Evolutionary conservation across 805 yeast species (phyloP).

Genomic region (Yamadazyma sp.): DNA sequence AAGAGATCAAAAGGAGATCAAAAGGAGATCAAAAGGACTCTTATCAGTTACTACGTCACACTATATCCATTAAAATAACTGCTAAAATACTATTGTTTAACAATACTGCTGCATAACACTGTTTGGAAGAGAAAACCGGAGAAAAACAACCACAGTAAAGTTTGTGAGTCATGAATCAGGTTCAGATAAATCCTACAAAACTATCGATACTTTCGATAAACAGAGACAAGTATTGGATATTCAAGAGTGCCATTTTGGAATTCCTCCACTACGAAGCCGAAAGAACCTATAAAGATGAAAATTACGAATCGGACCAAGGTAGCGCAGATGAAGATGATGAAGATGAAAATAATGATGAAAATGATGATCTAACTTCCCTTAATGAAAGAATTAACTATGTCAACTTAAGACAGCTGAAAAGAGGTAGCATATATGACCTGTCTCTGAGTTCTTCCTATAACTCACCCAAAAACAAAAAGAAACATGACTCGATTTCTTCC

Average conservation of each 20-base stretch:
- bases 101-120: too few species aligned
- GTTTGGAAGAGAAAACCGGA: too few species aligned
- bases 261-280: constrained; percentile 38
- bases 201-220: constrained; percentile 54
- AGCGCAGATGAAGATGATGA: constrained; percentile 9
- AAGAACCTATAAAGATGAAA: constrained; percentile 9
- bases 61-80: too few species aligned
- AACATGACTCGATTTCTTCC: constrained; percentile 11
- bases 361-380: background rate
- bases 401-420: constrained; percentile 3
- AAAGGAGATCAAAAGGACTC: too few species aligned
- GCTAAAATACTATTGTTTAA: too few species aligned
- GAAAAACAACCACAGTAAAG: too few species aligned
- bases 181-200: constrained; percentile 43
- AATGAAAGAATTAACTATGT: constrained; percentile 4
- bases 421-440: constrained; percentile 5
- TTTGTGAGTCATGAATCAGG: constrained; percentile 35
- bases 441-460: constrained; percentile 3
- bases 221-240: constrained; percentile 50
- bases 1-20: too few species aligned
- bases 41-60: too few species aligned
- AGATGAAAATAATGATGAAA: constrained; percentile 5
- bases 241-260: constrained; percentile 48
- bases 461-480: constrained; percentile 3
- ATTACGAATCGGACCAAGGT: constrained; percentile 8